A percentile compares a stretch with the other conserved stretches of the same genome.
phyloP scores from a whole-genome alignment of 129 eudicot genomes.

The Helianthus tuberosus region DNA sequence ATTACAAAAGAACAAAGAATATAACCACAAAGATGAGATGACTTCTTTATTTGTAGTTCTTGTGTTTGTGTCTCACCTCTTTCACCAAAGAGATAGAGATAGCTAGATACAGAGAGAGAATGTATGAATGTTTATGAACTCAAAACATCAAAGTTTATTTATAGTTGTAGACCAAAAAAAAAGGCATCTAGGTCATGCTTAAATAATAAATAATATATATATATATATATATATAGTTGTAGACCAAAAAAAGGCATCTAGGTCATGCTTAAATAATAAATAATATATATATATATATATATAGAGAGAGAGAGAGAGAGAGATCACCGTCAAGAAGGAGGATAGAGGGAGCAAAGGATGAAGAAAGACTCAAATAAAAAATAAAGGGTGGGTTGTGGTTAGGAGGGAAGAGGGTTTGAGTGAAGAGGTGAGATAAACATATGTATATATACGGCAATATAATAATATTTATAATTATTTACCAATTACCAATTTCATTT shows the following conservation, averaged over 20 bases:
- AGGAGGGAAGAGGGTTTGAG: slow-evolving; percentile 41
- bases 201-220: slow-evolving; percentile 18
- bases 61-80: slow-evolving; percentile 15
- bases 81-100: slow-evolving; percentile 17
- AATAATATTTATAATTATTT: not conserved
- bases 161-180: slow-evolving; percentile 35
- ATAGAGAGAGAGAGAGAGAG: slow-evolving; percentile 41
- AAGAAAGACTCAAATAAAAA: slow-evolving; percentile 1
- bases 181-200: slow-evolving; percentile 27
- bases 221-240: slow-evolving; percentile 10
- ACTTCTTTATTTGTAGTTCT: slow-evolving; percentile 5
- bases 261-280: slow-evolving; percentile 19
- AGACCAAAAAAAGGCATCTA: slow-evolving; percentile 36
- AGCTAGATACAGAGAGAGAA: slow-evolving; percentile 1
- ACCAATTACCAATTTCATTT: not conserved
- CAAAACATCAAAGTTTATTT: slow-evolving; percentile 13
- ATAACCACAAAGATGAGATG: slow-evolving; percentile 19
- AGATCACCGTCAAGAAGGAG: slow-evolving; percentile 52
- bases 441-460: slow-evolving; percentile 4
- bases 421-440: slow-evolving; percentile 39
- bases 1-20: not conserved
- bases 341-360: slow-evolving; percentile 56
- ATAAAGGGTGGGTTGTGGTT: slow-evolving; percentile 26
- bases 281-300: not conserved
- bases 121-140: slow-evolving; percentile 17